These are phyloP conservation scores for Pseudocercospora cruenta DNA, from an alignment of 2,329 filamentous ascomycete species.

Conservation along the genomic window DNA sequence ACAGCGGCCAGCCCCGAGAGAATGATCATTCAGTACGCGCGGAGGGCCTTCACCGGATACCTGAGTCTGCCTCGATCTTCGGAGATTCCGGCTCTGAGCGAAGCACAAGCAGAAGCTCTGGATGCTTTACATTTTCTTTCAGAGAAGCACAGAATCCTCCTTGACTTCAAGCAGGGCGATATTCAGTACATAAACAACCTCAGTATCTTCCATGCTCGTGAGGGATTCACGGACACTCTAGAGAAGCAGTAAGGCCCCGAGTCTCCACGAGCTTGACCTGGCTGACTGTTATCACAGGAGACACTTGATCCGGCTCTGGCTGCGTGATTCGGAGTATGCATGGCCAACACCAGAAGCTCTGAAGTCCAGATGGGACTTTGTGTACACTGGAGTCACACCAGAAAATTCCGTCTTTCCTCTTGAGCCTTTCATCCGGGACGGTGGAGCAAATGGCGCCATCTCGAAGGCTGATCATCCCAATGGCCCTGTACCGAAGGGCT, in stretches of 20 bases:
- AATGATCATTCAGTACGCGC: constrained; percentile 44
- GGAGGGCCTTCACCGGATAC: constrained; percentile 53
- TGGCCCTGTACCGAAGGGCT: neutral
- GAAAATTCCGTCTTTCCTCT: constrained; percentile 61
- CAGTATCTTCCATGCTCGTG: constrained; percentile 56
- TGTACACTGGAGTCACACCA: constrained; percentile 58
- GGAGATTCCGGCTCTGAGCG: constrained; percentile 58
- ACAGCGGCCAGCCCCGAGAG: constrained; percentile 52
- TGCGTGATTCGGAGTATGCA: constrained; percentile 51
- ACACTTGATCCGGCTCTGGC: constrained; percentile 54
- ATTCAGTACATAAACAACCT: constrained; percentile 59
- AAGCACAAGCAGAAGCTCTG: constrained; percentile 51
- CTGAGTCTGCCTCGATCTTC: constrained; percentile 57
- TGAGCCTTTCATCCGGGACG: constrained; percentile 54
- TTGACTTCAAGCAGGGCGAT: constrained; percentile 48
- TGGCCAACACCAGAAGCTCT: constrained; percentile 50
- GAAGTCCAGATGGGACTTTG: constrained; percentile 53
- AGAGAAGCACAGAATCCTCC: constrained; percentile 42
- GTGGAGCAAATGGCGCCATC: constrained; percentile 38
- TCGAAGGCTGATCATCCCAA: constrained; percentile 35
- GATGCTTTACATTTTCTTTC: constrained; percentile 52
- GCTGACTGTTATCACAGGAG: constrained; percentile 31
- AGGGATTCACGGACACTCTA: constrained; percentile 48
- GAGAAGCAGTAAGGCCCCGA: constrained; percentile 43
- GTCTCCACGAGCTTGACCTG: too few relatives aligned